Evolutionary conservation across 176 grass and related monocot species (phyloP), one percentile per base, ranked within the genome.

Genomic region (Canna indica): DNA sequence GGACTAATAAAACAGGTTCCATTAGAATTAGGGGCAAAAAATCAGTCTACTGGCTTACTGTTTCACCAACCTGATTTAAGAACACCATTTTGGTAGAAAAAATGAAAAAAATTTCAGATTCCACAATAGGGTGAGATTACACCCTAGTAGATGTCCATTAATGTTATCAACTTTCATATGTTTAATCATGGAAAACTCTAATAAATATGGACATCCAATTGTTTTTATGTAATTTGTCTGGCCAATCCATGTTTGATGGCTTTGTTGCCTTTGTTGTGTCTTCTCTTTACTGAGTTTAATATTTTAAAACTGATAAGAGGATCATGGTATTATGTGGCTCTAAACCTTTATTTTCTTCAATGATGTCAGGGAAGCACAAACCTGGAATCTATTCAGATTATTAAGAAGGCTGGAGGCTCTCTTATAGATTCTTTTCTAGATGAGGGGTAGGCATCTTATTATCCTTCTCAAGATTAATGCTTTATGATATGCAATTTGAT

Each of bases 341-440:
- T 42, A 10, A 39, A 67, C 6, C 17, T 41, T 17, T 16, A 25
- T 29, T 29, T n/a, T 36, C 73, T 8, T 45, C 66, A 27, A 62
- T 72, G 58, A 7, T 90, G 53, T n/a, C 81, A 96, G 93, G 93
- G 93, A 52, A 96, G 93, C 81, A 96, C 84, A 32, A 96, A 96
- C 67, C 84, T 96, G 75, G 93, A 91, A 73, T 59, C 88, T 48
- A 91, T 96, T 52, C 93, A 96, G 86, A 92, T 96, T 87, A 84
- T 96, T 50, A 96, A 96, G 86, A 96, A 90, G 78, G 83, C 88
- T 87, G 93, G 93, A 75, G 93, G 93, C 66, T 96, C 93, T 45
- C 93, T 96, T n/a, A 91, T 78, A 75, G 93, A 96, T 70, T 96
- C 93, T n/a, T 96, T 96, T 89, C 79, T 96, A 68, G 93, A 87